Evolutionary conservation across 139 green algal genomes (phyloP), one percentile per base, ranked within the genome.

Genomic region (Chlorella vulgaris): DNA sequence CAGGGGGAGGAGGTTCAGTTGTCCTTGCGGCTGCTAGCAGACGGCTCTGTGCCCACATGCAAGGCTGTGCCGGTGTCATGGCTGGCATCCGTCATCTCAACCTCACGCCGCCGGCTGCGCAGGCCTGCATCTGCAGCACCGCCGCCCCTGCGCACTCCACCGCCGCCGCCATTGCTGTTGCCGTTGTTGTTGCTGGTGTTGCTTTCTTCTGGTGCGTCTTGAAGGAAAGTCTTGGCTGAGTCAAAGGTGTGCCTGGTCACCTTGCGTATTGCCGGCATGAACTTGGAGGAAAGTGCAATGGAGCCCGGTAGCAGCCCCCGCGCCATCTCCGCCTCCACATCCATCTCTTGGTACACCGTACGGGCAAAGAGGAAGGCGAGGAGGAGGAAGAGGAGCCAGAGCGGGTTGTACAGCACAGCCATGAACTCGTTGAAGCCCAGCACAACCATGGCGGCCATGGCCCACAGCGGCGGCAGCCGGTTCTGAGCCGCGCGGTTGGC

Each of bases 381-480:
- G 22, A 85, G 43, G n/a, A 91, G 40, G 29, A 90, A 5, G 6
- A 97, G 10, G 8, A 97, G 88, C 86, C 85, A 86, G 33, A 97
- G 29, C 0, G 95, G 95, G 89, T 92, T 97, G 78, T 83, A 91
- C 43, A 98, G 80, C 61, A 97, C 75, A 7, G 86, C 81, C 82
- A 96, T 89, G 62, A 94, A 86, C 85, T 99, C 96, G 84, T 99
- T 96, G 83, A 93, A 98, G 43, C 96, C 96, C 83, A 99, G 89
- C 69, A 98, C 74, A 33, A 92, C 40, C 78, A 99, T 98, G 60
- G 94, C 93, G 0, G 80, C 68, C 22, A 99, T 90, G 21, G 96
- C 95, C 96, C 96, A 98, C 65, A 96, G 75, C 1, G 96, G 96
- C 29, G 93, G 91, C 82, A 85, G 69, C 40, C 90, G 81, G 80